Evolutionary conservation across 345 rosid genomes (phyloP).

Genomic region (Turnera subulata): DNA sequence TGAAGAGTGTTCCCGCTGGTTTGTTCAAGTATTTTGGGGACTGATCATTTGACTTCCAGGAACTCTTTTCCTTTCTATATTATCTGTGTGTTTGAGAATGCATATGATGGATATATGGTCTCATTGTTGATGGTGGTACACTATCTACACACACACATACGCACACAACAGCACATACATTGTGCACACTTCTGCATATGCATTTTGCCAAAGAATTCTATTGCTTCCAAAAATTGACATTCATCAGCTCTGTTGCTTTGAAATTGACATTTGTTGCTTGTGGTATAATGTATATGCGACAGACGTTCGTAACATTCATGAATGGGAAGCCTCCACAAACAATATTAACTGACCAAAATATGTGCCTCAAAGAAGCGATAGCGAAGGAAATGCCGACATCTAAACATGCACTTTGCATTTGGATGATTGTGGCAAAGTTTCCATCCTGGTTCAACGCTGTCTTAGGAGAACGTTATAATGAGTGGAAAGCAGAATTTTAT

Average conservation of each 20-base stretch:
- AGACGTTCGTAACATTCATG: constrained; percentile 85
- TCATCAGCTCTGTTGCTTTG: neutral
- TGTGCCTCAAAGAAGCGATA: constrained; percentile 93
- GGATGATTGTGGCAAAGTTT: constrained; percentile 93
- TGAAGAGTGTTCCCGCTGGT: too few relatives aligned
- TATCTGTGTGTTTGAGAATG: too few relatives aligned
- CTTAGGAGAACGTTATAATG: constrained; percentile 84
- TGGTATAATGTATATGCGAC: constrained; percentile 15
- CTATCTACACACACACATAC: too few relatives aligned
- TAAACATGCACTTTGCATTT: constrained; percentile 91
- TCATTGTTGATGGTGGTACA: too few relatives aligned
- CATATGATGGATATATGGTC: too few relatives aligned
- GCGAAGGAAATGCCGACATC: constrained; percentile 76
- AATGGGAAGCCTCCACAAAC: constrained; percentile 90
- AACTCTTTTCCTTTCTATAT: too few relatives aligned
- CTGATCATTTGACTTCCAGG: too few relatives aligned
- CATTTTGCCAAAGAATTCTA: too few relatives aligned
- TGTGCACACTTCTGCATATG: too few relatives aligned
- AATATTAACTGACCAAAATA: constrained; percentile 81
- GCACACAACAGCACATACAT: too few relatives aligned
- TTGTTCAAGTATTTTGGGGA: too few relatives aligned
- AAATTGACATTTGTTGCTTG: constrained; percentile 20
- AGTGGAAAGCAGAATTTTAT: constrained; percentile 90
- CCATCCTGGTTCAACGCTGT: constrained; percentile 96
- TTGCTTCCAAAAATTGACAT: too few relatives aligned